These are phyloP conservation scores for Fusarium scirpi DNA, from an alignment of 2,329 filamentous ascomycete genomes.

Conservation along the genomic window DNA sequence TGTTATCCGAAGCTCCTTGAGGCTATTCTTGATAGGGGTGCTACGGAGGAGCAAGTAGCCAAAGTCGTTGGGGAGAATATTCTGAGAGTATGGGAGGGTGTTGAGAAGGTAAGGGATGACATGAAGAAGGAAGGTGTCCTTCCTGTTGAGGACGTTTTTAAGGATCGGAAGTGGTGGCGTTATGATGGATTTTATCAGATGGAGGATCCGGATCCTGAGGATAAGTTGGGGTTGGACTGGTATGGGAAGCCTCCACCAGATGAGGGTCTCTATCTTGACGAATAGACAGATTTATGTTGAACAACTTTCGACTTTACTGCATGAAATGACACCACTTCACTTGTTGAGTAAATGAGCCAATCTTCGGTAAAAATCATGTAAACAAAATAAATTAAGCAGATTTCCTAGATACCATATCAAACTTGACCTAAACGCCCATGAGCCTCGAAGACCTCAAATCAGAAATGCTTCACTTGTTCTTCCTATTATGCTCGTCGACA, in stretches of 20 bases:
- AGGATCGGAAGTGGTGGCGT: constrained; percentile 19
- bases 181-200: constrained; percentile 25
- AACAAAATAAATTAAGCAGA: too few relatives aligned
- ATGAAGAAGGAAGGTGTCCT: not conserved
- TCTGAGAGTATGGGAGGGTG: not conserved
- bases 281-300: not conserved
- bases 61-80: constrained; percentile 5
- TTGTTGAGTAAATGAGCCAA: too few relatives aligned
- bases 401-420: too few relatives aligned
- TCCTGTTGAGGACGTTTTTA: constrained; percentile 1
- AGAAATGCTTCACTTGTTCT: too few relatives aligned
- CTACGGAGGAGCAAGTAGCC: not conserved
- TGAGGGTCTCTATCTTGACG: not conserved
- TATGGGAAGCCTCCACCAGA: constrained; percentile 1
- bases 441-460: too few relatives aligned
- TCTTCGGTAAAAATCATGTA: too few relatives aligned
- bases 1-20: not conserved
- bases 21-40: constrained; percentile 5
- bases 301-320: too few relatives aligned
- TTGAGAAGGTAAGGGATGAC: not conserved
- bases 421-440: too few relatives aligned
- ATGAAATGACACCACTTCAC: too few relatives aligned
- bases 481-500: too few relatives aligned
- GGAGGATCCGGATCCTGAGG: constrained; percentile 19
- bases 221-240: constrained; percentile 13